A percentile compares a stretch with the other conserved stretches of the same genome.
Evolutionary conservation across 306 rosid species (phyloP).

Genomic region (Vachellia pachyceras): DNA sequence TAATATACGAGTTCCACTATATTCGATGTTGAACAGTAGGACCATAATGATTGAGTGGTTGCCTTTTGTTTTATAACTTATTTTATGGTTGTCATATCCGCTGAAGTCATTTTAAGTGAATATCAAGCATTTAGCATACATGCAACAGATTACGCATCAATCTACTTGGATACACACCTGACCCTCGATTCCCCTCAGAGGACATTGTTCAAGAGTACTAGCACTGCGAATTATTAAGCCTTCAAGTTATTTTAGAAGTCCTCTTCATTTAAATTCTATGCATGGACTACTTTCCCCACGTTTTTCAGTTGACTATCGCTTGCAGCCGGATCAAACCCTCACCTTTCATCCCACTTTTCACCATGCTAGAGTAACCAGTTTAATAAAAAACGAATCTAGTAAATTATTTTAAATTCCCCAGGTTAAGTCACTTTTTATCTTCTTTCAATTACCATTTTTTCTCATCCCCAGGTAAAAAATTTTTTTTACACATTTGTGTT

Average conservation of each 20-base stretch:
- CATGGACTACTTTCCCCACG: too few species aligned
- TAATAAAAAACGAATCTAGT: neutral
- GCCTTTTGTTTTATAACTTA: neutral
- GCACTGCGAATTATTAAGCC: neutral
- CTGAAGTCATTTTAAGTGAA: neutral
- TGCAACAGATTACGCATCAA: neutral
- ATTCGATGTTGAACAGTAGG: too few species aligned
- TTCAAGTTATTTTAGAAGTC: neutral
- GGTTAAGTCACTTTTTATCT: too few species aligned
- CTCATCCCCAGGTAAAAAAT: neutral
- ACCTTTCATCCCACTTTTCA: too few species aligned
- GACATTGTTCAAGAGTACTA: too few species aligned
- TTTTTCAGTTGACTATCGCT: too few species aligned
- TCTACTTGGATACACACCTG: too few species aligned
- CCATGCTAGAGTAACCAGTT: neutral
- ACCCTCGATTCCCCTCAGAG: neutral
- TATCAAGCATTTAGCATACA: neutral
- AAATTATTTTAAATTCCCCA: neutral
- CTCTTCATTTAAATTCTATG: neutral
- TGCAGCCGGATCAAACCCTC: too few species aligned
- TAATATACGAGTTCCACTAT: too few species aligned
- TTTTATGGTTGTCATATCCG: neutral
- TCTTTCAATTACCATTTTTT: too few species aligned
- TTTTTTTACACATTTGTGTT: neutral
- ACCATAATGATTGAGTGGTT: too few species aligned